phyloP scores from a whole-genome alignment of 2,329 filamentous ascomycete genomes.

The Aspergillus aculeatus region DNA sequence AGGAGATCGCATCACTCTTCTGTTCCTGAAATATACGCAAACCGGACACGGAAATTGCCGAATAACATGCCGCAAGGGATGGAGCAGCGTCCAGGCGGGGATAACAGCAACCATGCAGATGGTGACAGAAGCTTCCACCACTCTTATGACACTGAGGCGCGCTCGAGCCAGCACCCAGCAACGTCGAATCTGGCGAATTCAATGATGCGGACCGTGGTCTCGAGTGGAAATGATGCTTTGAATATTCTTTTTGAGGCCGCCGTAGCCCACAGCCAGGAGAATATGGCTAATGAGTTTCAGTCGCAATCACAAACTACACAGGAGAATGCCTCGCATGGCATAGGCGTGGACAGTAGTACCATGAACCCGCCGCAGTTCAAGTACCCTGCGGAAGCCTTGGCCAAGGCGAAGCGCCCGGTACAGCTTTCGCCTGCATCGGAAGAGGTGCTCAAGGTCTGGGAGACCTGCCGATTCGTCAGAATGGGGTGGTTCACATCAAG shows the following conservation, averaged over 20 bases:
- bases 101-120: constrained; percentile 2
- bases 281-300: constrained; percentile 30
- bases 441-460: constrained; percentile 48
- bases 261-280: constrained; percentile 41
- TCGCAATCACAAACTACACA: constrained; percentile 22
- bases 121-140: constrained; percentile 1
- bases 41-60: constrained; percentile 4
- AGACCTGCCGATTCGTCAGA: constrained; percentile 52
- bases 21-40: constrained; percentile 5
- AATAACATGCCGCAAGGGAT: neutral
- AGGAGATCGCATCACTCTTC: constrained; percentile 5
- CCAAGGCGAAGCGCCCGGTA: constrained; percentile 26
- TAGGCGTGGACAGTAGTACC: constrained; percentile 13
- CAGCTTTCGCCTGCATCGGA: constrained; percentile 29
- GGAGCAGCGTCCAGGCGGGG: neutral
- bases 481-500: constrained; percentile 58
- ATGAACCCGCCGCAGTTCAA: constrained; percentile 21
- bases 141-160: constrained; percentile 4
- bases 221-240: constrained; percentile 54
- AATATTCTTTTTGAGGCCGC: constrained; percentile 55
- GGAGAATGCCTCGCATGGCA: constrained; percentile 11
- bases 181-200: constrained; percentile 34
- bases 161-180: constrained; percentile 25
- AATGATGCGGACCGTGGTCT: constrained; percentile 49
- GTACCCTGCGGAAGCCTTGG: constrained; percentile 19